phyloP scores from a whole-genome alignment of 2,329 filamentous ascomycete genomes.

The Cladosporium austrohemisphaericum region DNA sequence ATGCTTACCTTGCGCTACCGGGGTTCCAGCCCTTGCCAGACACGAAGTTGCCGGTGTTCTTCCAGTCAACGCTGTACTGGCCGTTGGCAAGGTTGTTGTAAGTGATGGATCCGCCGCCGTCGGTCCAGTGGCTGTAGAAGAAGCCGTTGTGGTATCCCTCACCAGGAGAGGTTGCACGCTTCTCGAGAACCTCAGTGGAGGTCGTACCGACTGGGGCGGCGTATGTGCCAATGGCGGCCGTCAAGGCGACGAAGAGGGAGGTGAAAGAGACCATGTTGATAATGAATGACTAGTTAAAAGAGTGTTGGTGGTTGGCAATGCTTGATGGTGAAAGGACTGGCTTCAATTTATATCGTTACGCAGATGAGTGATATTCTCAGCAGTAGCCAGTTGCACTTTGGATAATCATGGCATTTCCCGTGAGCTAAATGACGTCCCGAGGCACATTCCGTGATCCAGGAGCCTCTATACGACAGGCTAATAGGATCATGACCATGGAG shows the following conservation, averaged over 20 bases:
- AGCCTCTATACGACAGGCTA: too few relatives aligned
- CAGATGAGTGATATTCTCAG: too few relatives aligned
- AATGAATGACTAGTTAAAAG: not conserved
- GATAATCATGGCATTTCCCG: too few relatives aligned
- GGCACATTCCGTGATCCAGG: too few relatives aligned
- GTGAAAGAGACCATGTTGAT: conserved; percentile 1
- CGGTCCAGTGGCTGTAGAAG: conserved; percentile 59
- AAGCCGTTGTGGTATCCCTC: conserved; percentile 53
- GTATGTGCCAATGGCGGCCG: conserved; percentile 36
- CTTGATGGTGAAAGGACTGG: too few relatives aligned
- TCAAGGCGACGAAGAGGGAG: conserved; percentile 35
- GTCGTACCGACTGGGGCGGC: conserved; percentile 33
- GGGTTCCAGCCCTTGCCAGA: conserved; percentile 58
- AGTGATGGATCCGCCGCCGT: conserved; percentile 46
- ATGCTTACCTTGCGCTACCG: conserved; percentile 45
- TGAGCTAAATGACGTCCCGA: too few relatives aligned
- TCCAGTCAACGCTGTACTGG: conserved; percentile 47
- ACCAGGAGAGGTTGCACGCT: conserved; percentile 39
- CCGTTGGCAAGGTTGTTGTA: conserved; percentile 34
- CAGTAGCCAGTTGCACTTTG: too few relatives aligned
- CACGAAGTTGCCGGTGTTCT: conserved; percentile 50
- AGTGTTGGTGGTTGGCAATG: too few relatives aligned
- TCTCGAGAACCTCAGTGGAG: conserved; percentile 26
- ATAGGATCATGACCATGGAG: too few relatives aligned
- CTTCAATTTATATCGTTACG: too few relatives aligned